Evolutionary conservation across 179 eudicot species (phyloP), one percentile per base, ranked within the genome.

Genomic region (Amaranthus tricolor): DNA sequence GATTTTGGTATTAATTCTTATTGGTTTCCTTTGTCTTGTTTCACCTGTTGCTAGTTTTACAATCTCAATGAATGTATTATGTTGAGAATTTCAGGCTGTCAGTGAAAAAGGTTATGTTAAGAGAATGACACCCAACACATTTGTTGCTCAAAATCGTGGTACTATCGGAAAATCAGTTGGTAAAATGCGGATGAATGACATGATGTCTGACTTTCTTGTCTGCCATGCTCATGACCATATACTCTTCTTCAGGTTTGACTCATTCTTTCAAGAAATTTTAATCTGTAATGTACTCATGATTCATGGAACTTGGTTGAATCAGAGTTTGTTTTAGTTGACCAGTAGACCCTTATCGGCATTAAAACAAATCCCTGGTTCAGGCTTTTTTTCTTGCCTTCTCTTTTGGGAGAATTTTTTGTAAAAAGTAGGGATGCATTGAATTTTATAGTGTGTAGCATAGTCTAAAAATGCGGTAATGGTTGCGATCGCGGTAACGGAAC

Each of bases 81-180:
- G 21, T 76, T 68, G 19, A 72, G 66, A 44, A 45, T 80, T 81
- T 61, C 83, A 95, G 98, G 98, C 96, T 66, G 74, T 95, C 71
- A 95, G 99, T 84, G 98, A 89, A 81, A 95, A 95, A 73, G 99
- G 99, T 31, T 95, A 95, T 87, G 92, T 88, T 17, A 95, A 95
- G 81, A 85, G 98, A 73, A 91, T 95, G 99, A 95, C 83, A 80
- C 92, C 99, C 58, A 83, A 87, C 82, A 93, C 93, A 6, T 93
- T 93, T 81, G 90, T 85, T 77, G 91, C 89, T 77, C 99, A 91
- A 84, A 66, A 76, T 54, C 98, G 98, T 73, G 99, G 99, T 65
- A 95, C 98, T 9, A 87, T 95, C 24, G 99, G 99, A 40, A 95
- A 88, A 87, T 95, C 99, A 56, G 98, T 95, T 60, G 98, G 98